These are phyloP conservation scores for Balansia obtecta DNA, from an alignment of 2,329 filamentous ascomycete genomes.

Conservation along the genomic window DNA sequence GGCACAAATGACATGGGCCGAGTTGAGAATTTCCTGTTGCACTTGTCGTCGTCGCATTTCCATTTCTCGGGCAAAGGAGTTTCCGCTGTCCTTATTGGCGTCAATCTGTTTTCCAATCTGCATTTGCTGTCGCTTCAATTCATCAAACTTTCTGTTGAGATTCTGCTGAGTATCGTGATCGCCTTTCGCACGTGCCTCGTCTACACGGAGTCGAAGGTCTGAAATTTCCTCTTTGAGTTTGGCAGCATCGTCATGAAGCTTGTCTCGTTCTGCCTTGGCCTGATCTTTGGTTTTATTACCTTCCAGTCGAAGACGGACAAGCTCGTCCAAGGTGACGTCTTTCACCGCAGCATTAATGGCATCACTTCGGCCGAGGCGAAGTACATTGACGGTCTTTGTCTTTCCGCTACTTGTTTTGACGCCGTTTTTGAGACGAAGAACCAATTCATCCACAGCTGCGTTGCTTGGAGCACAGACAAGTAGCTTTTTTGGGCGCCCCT, in stretches of 20 bases:
- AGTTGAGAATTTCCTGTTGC: slow-evolving; percentile 83
- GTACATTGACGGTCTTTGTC: slow-evolving; percentile 66
- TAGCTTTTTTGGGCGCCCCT: slow-evolving; percentile 57
- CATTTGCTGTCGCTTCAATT: slow-evolving; percentile 62
- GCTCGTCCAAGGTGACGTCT: slow-evolving; percentile 86
- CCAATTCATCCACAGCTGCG: slow-evolving; percentile 90
- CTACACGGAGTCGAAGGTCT: slow-evolving; percentile 58
- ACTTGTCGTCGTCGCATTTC: slow-evolving; percentile 75
- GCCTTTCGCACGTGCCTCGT: slow-evolving; percentile 47
- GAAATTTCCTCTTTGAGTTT: slow-evolving; percentile 67
- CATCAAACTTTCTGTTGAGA: slow-evolving; percentile 66
- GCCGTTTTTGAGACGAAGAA: slow-evolving; percentile 81
- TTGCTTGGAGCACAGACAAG: slow-evolving; percentile 98
- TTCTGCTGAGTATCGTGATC: slow-evolving; percentile 35
- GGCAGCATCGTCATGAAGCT: slow-evolving; percentile 49
- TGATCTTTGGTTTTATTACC: slow-evolving; percentile 45
- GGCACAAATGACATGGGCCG: slow-evolving; percentile 84
- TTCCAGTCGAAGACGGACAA: slow-evolving; percentile 65
- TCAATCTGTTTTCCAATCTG: slow-evolving; percentile 73
- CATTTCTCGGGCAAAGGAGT: slow-evolving; percentile 66
- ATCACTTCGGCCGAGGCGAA: slow-evolving; percentile 82
- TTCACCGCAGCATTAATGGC: slow-evolving; percentile 81
- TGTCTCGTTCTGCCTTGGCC: slow-evolving; percentile 42
- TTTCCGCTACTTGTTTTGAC: slow-evolving; percentile 66
- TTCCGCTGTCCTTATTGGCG: slow-evolving; percentile 73